Evolutionary conservation across 1,284 basidiomycete species (phyloP).

Genomic region (Puccinia novopanici): DNA sequence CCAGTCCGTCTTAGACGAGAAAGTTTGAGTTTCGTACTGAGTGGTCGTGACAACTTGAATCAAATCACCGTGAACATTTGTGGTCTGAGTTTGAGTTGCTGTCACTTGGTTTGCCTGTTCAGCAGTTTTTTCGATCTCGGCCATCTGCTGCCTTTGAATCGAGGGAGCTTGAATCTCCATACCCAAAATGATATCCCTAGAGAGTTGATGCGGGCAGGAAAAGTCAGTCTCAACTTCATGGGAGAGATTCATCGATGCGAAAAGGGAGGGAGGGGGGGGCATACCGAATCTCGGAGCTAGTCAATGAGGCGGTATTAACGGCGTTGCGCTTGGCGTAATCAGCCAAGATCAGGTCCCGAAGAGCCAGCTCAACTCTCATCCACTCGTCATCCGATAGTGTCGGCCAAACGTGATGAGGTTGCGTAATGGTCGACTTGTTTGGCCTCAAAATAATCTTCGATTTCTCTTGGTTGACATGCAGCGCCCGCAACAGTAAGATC

Average conservation of each 20-base stretch:
- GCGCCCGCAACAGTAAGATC: slow-evolving; percentile 88
- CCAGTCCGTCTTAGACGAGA: slow-evolving; percentile 99
- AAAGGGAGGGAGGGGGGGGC: too few species aligned
- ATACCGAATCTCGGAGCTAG: slow-evolving; percentile 80
- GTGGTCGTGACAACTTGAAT: slow-evolving; percentile 96
- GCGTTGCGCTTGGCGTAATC: slow-evolving; percentile 99
- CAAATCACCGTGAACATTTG: slow-evolving; percentile 94
- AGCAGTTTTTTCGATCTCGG: slow-evolving; percentile 92
- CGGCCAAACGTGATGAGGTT: slow-evolving; percentile 97
- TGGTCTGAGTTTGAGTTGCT: slow-evolving; percentile 93
- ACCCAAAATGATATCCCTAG: slow-evolving; percentile 90
- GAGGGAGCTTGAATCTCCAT: slow-evolving; percentile 88
- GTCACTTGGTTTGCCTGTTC: slow-evolving; percentile 94
- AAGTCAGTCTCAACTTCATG: not conserved
- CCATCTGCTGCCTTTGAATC: slow-evolving; percentile 96
- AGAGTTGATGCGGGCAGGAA: not conserved
- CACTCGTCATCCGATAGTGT: slow-evolving; percentile 92
- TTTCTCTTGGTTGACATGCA: slow-evolving; percentile 99
- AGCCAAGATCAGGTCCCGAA: slow-evolving; percentile 87
- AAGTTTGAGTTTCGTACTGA: slow-evolving; percentile 95
- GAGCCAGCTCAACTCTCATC: slow-evolving; percentile 98
- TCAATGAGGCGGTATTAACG: slow-evolving; percentile 96
- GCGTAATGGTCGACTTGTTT: slow-evolving; percentile 81
- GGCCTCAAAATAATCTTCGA: slow-evolving; percentile 70
- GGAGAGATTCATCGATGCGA: slow-evolving; percentile 56